Evolutionary conservation across 257 asterid species (phyloP).

Genomic region (Euphrasia confusa): DNA sequence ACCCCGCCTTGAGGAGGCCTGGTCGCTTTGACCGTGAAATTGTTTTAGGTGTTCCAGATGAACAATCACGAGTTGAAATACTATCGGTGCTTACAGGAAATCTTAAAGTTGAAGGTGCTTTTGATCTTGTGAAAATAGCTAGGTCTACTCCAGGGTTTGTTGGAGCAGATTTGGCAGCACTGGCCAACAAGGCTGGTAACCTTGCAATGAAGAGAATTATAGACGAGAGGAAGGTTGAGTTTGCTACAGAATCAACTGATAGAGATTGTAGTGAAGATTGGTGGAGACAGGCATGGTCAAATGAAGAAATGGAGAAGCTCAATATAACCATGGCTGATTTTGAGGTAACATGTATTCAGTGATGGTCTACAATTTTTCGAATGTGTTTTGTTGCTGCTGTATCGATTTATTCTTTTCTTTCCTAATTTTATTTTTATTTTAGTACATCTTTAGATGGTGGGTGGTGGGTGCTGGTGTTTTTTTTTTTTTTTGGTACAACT

Average conservation of each 20-base stretch:
- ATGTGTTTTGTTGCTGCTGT: slow-evolving; percentile 8
- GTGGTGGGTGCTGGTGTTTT: background rate
- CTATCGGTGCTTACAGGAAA: slow-evolving; percentile 50
- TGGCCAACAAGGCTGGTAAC: slow-evolving; percentile 72
- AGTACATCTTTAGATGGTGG: background rate
- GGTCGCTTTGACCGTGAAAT: slow-evolving; percentile 92
- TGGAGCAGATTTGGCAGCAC: slow-evolving; percentile 85
- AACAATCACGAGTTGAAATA: slow-evolving; percentile 65
- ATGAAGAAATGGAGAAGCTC: slow-evolving; percentile 55
- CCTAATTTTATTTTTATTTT: background rate
- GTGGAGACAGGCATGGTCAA: slow-evolving; percentile 66
- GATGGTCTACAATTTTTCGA: slow-evolving; percentile 1
- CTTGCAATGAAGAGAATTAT: slow-evolving; percentile 80
- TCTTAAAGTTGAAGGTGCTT: slow-evolving; percentile 72
- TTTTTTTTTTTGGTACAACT: background rate
- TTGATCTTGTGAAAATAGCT: slow-evolving; percentile 77
- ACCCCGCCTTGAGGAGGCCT: slow-evolving; percentile 87
- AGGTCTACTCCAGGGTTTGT: slow-evolving; percentile 82
- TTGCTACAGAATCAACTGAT: slow-evolving; percentile 27
- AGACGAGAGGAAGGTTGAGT: slow-evolving; percentile 39
- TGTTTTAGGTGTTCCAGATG: slow-evolving; percentile 73
- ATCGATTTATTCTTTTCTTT: background rate
- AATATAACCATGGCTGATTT: slow-evolving; percentile 73
- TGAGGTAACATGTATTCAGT: slow-evolving; percentile 48
- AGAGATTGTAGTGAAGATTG: slow-evolving; percentile 45